Conservation (phyloP, 192 early-diverging fungal genomes). For the Coemansia sp. region DNA sequence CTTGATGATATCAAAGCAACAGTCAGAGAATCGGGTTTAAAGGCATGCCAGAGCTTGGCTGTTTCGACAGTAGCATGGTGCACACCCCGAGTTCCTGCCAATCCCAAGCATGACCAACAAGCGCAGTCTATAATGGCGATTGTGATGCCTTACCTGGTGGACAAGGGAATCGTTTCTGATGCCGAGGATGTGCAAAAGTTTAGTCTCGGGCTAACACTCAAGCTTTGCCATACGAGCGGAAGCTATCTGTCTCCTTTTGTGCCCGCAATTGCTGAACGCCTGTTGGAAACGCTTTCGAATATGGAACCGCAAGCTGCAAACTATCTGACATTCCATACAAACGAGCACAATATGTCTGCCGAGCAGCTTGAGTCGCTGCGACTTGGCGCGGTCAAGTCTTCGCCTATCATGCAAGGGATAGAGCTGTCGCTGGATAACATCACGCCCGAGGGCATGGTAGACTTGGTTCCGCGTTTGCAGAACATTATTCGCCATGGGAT, state of each 20-base stretch:
- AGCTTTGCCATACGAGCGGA: slow-evolving; percentile 78
- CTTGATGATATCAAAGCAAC: slow-evolving; percentile 95
- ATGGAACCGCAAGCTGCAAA: slow-evolving; percentile 72
- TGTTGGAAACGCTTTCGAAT: slow-evolving; percentile 81
- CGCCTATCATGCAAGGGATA: slow-evolving; percentile 94
- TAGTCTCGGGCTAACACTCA: slow-evolving; percentile 75
- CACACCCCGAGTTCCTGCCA: slow-evolving; percentile 49
- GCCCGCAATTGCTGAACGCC: slow-evolving; percentile 67
- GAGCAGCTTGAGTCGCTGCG: slow-evolving; percentile 84
- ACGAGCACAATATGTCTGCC: slow-evolving; percentile 79
- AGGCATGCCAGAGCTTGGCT: slow-evolving; percentile 76
- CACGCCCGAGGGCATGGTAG: slow-evolving; percentile 65
- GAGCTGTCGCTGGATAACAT: slow-evolving; percentile 77
- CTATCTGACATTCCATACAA: slow-evolving; percentile 89
- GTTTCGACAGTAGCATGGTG: slow-evolving; percentile 82
- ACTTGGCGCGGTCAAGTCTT: slow-evolving; percentile 76
- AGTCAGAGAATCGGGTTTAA: slow-evolving; percentile 79
- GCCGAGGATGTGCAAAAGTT: slow-evolving; percentile 88
- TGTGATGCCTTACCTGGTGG: slow-evolving; percentile 83
- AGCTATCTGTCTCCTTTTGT: slow-evolving; percentile 72
- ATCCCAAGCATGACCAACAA: slow-evolving; percentile 45
- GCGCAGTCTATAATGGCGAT: slow-evolving; percentile 76
- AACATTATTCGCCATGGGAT: slow-evolving; percentile 77
- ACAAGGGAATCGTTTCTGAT: slow-evolving; percentile 71
- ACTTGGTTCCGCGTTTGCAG: slow-evolving; percentile 68